phyloP scores from a whole-genome alignment of 2,329 filamentous ascomycete species.

The Coniella vitis region DNA sequence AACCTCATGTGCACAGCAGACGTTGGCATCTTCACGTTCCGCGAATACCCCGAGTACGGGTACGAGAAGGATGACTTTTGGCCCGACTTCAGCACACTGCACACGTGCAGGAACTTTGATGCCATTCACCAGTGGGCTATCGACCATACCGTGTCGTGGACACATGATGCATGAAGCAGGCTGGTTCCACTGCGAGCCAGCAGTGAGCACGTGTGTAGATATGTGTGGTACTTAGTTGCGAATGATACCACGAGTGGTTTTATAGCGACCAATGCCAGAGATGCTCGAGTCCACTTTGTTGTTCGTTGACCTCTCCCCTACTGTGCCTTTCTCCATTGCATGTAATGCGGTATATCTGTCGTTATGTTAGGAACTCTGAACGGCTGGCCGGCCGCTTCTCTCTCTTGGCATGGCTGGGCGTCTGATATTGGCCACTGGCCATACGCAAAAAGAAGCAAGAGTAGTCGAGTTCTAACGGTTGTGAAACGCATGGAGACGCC shows the following conservation, averaged over 20 bases:
- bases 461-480: constrained; percentile 7
- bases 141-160: constrained; percentile 40
- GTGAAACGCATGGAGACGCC: too few relatives aligned
- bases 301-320: too few relatives aligned
- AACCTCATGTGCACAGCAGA: constrained; percentile 50
- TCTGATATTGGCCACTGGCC: too few relatives aligned
- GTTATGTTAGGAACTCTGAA: too few relatives aligned
- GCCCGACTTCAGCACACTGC: constrained; percentile 47
- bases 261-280: not conserved
- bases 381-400: too few relatives aligned
- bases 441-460: too few relatives aligned
- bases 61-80: constrained; percentile 38
- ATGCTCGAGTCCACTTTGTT: too few relatives aligned
- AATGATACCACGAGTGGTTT: not conserved
- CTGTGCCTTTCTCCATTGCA: too few relatives aligned
- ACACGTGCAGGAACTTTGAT: constrained; percentile 49
- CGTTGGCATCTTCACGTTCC: constrained; percentile 48
- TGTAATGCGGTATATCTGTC: too few relatives aligned
- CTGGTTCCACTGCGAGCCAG: too few relatives aligned
- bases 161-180: constrained; percentile 25
- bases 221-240: not conserved
- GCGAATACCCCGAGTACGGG: constrained; percentile 37
- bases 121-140: constrained; percentile 44
- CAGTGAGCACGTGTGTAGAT: too few relatives aligned
- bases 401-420: too few relatives aligned